phyloP scores from a whole-genome alignment of 306 rosid genomes.

The Neltuma alba region DNA sequence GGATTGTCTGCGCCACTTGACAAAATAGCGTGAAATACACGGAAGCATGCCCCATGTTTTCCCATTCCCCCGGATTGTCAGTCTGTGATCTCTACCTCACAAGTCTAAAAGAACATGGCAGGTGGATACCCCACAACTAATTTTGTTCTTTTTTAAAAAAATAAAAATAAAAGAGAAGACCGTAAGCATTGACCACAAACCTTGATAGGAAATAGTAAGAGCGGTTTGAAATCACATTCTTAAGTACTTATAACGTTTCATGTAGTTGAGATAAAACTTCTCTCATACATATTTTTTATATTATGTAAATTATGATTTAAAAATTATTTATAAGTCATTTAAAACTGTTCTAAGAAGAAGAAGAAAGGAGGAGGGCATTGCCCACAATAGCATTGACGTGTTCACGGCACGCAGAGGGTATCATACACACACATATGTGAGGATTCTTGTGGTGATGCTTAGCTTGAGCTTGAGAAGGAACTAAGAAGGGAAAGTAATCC shows the following conservation, averaged over 20 bases:
- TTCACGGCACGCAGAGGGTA: too few species aligned
- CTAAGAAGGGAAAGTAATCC: slow-evolving; percentile 34
- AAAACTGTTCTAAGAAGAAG: too few species aligned
- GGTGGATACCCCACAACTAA: neutral
- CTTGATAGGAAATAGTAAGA: too few species aligned
- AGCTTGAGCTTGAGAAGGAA: neutral
- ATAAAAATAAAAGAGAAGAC: too few species aligned
- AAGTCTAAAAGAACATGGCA: neutral
- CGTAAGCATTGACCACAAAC: neutral
- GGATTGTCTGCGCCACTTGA: neutral
- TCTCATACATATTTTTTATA: too few species aligned
- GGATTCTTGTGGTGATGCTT: neutral
- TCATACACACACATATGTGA: neutral
- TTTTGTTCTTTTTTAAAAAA: too few species aligned
- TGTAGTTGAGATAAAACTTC: too few species aligned
- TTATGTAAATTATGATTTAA: too few species aligned
- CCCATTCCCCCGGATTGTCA: neutral
- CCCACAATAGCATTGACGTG: neutral
- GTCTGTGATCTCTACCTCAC: neutral
- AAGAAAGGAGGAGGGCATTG: neutral
- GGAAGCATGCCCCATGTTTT: neutral
- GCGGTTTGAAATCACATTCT: too few species aligned
- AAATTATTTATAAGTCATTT: too few species aligned
- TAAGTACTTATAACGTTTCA: too few species aligned
- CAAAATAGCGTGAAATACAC: neutral